Base-by-base conservation (phyloP, 768 basidiomycete genomes). In the Vararia minispora region DNA sequence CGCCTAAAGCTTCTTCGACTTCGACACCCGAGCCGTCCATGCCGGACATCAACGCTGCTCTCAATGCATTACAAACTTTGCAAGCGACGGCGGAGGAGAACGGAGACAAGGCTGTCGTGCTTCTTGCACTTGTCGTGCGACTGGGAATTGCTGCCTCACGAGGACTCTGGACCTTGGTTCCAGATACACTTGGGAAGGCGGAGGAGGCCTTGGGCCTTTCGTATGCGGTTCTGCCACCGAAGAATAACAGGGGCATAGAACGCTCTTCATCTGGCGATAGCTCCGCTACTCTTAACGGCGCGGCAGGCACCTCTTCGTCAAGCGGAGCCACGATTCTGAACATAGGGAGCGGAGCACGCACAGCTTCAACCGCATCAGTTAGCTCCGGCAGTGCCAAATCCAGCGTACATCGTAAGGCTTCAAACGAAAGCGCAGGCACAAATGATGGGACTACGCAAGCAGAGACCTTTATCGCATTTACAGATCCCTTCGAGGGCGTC, bases 131-230 rank as follows among this genome's bases (percentile, higher is more conserved):
- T 12, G 68, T 82, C 6, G 54, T 82, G 29, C 74, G 72, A 33
- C 60, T 82, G 4, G 70, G 74, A 27, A 56, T 73, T 1, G 63
- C 80, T 16, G 60, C 78, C 11, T 62, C 71, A 0, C 64, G 71
- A 20, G 69, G 68, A 5, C 50, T 71, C 44, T 82, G 76, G 77
- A 56, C 61, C 12, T 53, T 65, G 26, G 69, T 79, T 6, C 58
- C 52, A 3, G 64, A 64, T 25, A 67, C 74, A 4, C 57, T 83
- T 28, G 43, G 54, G 17, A 53, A 56, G 12, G 62, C 71, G 3
- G 79, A 87, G 58, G 53, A 55, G 7, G 58, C 63, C 5, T 58
- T 83, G 41, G 63, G 67, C 25, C 39, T 79, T 4, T 49, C 51
- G n/a, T 62, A 57, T 24, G 48, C 52, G 13, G 23, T 50, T 5